A percentile compares a stretch with the other conserved stretches of the same genome.
Conservation (phyloP, 2,329 filamentous ascomycete genomes). For the Nothopassalora personata region DNA sequence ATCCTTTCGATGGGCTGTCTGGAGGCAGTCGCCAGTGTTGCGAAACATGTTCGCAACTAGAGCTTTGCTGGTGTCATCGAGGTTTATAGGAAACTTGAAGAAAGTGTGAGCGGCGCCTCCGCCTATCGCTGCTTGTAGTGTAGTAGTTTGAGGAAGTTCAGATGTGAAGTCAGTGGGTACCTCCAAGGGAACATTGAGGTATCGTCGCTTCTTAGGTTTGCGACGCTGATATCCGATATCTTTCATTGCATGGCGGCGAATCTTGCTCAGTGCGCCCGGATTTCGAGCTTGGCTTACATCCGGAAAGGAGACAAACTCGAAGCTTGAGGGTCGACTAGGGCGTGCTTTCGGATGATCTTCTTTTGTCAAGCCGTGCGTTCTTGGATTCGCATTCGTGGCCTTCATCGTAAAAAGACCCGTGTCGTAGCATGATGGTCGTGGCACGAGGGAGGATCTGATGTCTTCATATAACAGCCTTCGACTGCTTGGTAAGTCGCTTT, state of each 20-base stretch:
- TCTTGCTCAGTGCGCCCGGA: constrained; percentile 1
- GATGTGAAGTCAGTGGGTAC: not conserved
- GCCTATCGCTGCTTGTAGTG: constrained; percentile 5
- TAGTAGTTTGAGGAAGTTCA: not conserved
- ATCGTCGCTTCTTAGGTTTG: constrained; percentile 8
- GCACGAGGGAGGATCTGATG: no score
- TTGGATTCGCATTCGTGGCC: not conserved
- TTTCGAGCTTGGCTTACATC: constrained; percentile 2
- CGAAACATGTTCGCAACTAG: constrained; percentile 6
- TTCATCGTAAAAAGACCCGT: not conserved
- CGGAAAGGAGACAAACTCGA: constrained; percentile 8
- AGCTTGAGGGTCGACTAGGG: constrained; percentile 3
- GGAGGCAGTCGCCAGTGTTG: constrained; percentile 1
- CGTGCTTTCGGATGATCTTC: not conserved
- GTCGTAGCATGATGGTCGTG: not conserved
- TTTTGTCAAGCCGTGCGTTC: not conserved
- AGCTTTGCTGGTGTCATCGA: constrained; percentile 3
- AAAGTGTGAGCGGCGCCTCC: constrained; percentile 5
- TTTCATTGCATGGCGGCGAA: constrained; percentile 11
- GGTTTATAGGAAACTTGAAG: constrained; percentile 3
- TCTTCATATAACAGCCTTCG: not conserved
- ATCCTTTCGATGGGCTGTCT: not conserved
- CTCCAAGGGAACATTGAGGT: constrained; percentile 1
- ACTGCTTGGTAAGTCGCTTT: not conserved
- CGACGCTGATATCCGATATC: constrained; percentile 8